Base-by-base conservation (phyloP, 1,139 yeast species). In the Sugiyamaella castrensis region DNA sequence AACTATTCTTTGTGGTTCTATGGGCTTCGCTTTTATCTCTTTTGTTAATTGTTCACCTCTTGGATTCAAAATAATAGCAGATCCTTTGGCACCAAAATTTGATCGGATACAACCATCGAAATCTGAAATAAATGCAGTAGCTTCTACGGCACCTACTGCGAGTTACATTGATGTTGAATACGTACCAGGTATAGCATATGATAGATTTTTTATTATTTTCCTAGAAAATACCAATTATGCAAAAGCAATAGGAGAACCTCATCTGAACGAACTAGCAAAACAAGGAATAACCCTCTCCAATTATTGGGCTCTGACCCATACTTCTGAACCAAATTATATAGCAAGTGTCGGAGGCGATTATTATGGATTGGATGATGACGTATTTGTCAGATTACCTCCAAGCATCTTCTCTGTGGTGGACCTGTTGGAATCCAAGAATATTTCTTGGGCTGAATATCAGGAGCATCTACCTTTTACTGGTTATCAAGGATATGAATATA, bases 311-410 rank as follows among this genome's bases (percentile, higher is more conserved):
- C 56, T 74, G 33, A 72, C 78, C 41, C 77, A 74, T 57, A 78
- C 79, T 43, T 74, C 80, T 1, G 75, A 75, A 67, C 78, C 79
- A 54, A 76, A 76, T 65, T 76, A 75, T 61, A 60, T 74, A 54
- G 75, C 74, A 28, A 61, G 76, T 43, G 75, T 69, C 46, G 73
- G 71, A 47, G 80, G 80, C 53, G 77, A 72, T 60, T 72, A 75
- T 62, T 74, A 73, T 52, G 74, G 77, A 13, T 66, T 75, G 47
- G 67, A 64, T 47, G 67, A 67, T 48, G 80, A 76, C 60, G 65
- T 68, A 51, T 74, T 72, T 60, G 66, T 70, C 53, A 51, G 65
- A 10, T 54, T 75, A 39, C 80, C 80, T 41, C 46, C 57, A 19
- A 73, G 74, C 58, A 70, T 76, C 35, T 74, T 78, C 40, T 69